Conservation (phyloP, 139 green algal genomes). For the Coelastrella sp. region DNA sequence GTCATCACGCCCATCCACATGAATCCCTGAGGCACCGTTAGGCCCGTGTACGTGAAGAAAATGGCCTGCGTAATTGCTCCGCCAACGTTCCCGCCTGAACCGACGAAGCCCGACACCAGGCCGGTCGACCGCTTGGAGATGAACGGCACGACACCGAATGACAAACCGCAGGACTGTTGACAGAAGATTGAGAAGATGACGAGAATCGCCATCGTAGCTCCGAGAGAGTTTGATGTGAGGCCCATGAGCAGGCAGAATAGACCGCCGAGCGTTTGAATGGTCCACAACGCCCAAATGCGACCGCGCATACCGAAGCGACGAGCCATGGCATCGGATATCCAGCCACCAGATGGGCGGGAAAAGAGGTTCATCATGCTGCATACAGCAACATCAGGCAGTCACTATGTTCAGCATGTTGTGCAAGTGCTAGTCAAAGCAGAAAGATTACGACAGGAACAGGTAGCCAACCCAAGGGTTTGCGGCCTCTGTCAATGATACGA, state of each 20-base stretch:
- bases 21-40: constrained; percentile 64
- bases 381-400: background rate
- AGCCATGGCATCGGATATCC: constrained; percentile 70
- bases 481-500: too few species aligned
- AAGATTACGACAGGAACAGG: too few species aligned
- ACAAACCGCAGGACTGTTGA: constrained; percentile 65
- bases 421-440: background rate
- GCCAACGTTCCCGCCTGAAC: constrained; percentile 94
- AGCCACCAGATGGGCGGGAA: constrained; percentile 84
- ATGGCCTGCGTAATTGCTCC: constrained; percentile 88
- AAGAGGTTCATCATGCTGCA: constrained; percentile 94
- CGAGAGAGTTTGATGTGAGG: constrained; percentile 70
- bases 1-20: constrained; percentile 92
- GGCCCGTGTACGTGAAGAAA: constrained; percentile 81
- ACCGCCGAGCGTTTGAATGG: constrained; percentile 81
- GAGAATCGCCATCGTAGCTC: constrained; percentile 83
- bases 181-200: constrained; percentile 90
- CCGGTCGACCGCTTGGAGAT: constrained; percentile 87
- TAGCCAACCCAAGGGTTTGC: too few species aligned
- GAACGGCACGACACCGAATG: constrained; percentile 94
- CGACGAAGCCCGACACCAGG: constrained; percentile 90
- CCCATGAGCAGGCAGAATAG: too few species aligned
- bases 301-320: constrained; percentile 83
- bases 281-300: constrained; percentile 83
- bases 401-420: background rate